These are phyloP conservation scores for Leptodontidium sp. DNA, from an alignment of 2,329 filamentous ascomycete genomes.

Conservation along the genomic window DNA sequence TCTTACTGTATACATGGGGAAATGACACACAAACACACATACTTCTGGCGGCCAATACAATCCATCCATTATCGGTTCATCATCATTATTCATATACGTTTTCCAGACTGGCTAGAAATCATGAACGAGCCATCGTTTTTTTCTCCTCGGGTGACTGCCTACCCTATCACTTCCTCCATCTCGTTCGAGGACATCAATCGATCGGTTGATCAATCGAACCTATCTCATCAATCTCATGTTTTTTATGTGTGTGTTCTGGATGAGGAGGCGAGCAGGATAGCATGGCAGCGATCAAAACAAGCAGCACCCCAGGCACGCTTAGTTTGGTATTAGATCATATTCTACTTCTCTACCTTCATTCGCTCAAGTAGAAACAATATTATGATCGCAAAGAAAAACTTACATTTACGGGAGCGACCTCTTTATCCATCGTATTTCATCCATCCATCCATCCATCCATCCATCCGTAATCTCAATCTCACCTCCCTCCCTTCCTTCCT, in stretches of 20 bases:
- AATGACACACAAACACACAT: background rate
- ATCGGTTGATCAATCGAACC: background rate
- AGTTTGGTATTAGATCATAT: constrained; percentile 8
- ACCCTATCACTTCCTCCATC: constrained; percentile 3
- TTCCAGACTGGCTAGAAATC: constrained; percentile 13
- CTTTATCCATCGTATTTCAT: background rate
- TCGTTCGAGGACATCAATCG: background rate
- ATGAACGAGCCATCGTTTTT: constrained; percentile 9
- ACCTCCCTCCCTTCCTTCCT: background rate
- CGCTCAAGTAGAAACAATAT: background rate
- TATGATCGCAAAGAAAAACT: background rate
- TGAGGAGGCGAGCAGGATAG: constrained; percentile 9
- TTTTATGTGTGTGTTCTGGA: background rate
- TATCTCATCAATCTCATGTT: constrained; percentile 6
- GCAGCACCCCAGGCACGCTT: constrained; percentile 1
- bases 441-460: background rate
- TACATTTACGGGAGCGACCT: background rate
- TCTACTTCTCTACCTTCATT: background rate
- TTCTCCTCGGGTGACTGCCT: constrained; percentile 3
- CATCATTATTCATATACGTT: background rate
- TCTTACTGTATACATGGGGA: constrained; percentile 9
- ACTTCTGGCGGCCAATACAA: constrained; percentile 8
- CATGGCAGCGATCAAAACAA: background rate
- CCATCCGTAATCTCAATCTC: background rate
- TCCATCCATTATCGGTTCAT: background rate